Base-by-base conservation (phyloP, 1,284 basidiomycete species). In the Wolfiporia cocos region DNA sequence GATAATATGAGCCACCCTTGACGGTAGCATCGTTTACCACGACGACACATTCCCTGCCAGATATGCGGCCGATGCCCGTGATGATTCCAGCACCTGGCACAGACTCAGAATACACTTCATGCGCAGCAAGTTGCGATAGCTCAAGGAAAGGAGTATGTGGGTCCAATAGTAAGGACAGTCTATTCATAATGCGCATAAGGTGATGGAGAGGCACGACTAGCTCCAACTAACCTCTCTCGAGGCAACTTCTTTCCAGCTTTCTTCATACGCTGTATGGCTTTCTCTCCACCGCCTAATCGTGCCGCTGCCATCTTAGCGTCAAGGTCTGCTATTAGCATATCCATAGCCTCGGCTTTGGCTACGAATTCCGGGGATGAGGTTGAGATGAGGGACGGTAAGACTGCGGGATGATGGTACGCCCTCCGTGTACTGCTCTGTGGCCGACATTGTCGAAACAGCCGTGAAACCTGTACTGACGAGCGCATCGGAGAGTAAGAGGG, bases 21-120 rank as follows among this genome's bases (percentile, higher is more conserved):
- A 94, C 92, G 2, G 90, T 94, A 21, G 92, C 87, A 59, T 97
- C 93, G 63, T 97, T 97, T 30, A 92, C 87, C 10, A 96, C 82
- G 7, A 97, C 66, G 59, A 96, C 82, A 59, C 91, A 94, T 60
- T 93, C 88, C 44, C 78, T 71, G 3, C 89, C 92, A 15, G 84
- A 77, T 37, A 96, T 83, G 42, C 82, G 68, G 30, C 81, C 81
- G 50, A 97, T 87, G 22, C 93, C 93, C 4, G 92, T 92, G 50
- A 97, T 88, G 45, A 97, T 77, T 14, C 93, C 93, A 1, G 90
- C 94, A 0, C 86, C 89, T 10, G 93, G 92, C 28, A 97, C 79
- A 33, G 72, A 67, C 52, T 93, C 81, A 0, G 79, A 71, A 58
- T 97, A 97, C 17, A 96, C 86, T 14, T 86, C 88, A 56, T 94